These are phyloP conservation scores for Alternaria hordeiaustralica DNA, from an alignment of 2,329 filamentous ascomycete species.

Conservation along the genomic window DNA sequence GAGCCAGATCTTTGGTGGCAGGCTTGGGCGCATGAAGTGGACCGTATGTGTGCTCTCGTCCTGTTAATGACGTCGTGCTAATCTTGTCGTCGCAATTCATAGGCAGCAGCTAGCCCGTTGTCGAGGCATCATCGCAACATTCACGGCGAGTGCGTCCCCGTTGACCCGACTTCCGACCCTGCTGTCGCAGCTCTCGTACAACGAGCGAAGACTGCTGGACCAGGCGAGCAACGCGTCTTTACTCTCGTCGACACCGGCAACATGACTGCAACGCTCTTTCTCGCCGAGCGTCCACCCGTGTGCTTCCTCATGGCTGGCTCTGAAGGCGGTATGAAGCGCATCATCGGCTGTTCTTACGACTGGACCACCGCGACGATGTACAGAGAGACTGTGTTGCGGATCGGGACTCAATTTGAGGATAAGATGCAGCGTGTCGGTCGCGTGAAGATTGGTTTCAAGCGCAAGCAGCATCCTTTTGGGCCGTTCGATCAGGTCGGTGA, in stretches of 20 bases:
- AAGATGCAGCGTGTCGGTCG: conserved; percentile 43
- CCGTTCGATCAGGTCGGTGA: conserved; percentile 35
- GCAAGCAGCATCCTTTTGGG: conserved; percentile 41
- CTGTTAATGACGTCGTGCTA: not conserved
- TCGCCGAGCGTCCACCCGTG: conserved; percentile 49
- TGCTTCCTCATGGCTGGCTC: conserved; percentile 53
- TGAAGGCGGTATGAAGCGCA: conserved; percentile 57
- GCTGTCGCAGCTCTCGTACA: conserved; percentile 27
- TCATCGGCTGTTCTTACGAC: conserved; percentile 56
- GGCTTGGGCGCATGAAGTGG: conserved; percentile 48
- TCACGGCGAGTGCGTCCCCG: conserved; percentile 39
- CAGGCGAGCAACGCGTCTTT: conserved; percentile 36
- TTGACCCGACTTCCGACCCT: conserved; percentile 40
- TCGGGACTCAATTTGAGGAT: conserved; percentile 49
- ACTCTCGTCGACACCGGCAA: conserved; percentile 46
- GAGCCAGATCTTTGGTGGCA: conserved; percentile 47
- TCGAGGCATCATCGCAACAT: conserved; percentile 40
- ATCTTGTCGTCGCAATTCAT: not conserved
- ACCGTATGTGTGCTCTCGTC: conserved; percentile 22
- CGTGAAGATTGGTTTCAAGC: conserved; percentile 41
- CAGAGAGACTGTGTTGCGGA: conserved; percentile 54
- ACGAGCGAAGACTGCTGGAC: conserved; percentile 26
- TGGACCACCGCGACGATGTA: conserved; percentile 51
- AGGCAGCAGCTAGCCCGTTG: conserved; percentile 34
- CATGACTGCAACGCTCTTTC: conserved; percentile 55